A percentile compares a stretch with the other conserved stretches of the same genome.
Evolutionary conservation across 768 basidiomycete genomes (phyloP).

Genomic region (Termitomyces sp.): DNA sequence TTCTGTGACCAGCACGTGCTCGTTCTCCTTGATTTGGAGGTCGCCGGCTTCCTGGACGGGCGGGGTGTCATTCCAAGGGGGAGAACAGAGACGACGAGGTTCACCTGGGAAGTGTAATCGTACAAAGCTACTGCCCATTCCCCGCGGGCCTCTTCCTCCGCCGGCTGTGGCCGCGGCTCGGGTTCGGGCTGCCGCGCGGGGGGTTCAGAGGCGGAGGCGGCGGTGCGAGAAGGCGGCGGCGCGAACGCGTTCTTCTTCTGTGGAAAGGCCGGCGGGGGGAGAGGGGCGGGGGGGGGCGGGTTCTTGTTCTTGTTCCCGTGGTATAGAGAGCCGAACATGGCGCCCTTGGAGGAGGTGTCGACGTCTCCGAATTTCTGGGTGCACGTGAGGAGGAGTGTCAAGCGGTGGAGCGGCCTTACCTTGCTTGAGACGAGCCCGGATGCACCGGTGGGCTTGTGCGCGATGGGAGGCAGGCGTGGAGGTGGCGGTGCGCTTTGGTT

Average conservation of each 20-base stretch:
- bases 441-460: constrained; percentile 23
- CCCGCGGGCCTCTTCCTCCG: constrained; percentile 36
- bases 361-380: constrained; percentile 61
- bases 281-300: constrained; percentile 27
- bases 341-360: constrained; percentile 45
- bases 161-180: constrained; percentile 25
- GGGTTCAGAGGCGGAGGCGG: constrained; percentile 12
- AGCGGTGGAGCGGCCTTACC: constrained; percentile 15
- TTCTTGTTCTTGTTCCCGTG: constrained; percentile 35
- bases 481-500: constrained; percentile 8
- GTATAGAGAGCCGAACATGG: constrained; percentile 41
- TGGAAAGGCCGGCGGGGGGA: constrained; percentile 28
- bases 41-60: constrained; percentile 59
- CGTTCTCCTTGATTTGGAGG: constrained; percentile 49
- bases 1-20: constrained; percentile 59
- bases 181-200: constrained; percentile 26
- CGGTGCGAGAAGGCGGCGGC: constrained; percentile 14
- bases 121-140: constrained; percentile 80
- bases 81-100: background rate
- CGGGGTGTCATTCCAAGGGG: background rate
- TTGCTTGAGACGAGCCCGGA: constrained; percentile 20
- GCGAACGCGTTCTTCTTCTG: constrained; percentile 31
- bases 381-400: no score
- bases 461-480: constrained; percentile 16
- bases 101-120: constrained; percentile 63